Base-by-base conservation (phyloP, 116 monocot species). In the Iris pallida region DNA sequence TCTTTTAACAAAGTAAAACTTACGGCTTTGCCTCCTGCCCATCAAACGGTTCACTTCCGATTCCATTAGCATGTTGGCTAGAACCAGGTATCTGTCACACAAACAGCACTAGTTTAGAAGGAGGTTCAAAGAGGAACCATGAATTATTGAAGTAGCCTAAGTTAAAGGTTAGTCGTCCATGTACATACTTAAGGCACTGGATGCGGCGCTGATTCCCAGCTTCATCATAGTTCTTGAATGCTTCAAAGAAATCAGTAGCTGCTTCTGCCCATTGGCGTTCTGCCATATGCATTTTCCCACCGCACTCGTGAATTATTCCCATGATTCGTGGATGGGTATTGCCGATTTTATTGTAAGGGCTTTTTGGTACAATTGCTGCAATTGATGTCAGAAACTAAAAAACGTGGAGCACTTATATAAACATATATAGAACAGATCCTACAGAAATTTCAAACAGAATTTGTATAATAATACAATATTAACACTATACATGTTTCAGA, bases 211-310 rank as follows among this genome's bases (percentile, higher is more conserved):
- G 95, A 70, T 95, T 95, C 53, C 91, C 95, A 60, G 95, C 95
- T 77, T 95, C 95, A 79, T 95, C 95, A 67, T 95, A 95, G 64
- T 95, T 95, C 54, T 95, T 95, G 73, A 95, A 95, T 62, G 95
- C 91, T 75, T 95, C 95, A 79, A 95, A 95, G 79, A 95, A 95
- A 73, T 95, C 91, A 42, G 95, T 91, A 8, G 91, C 91, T 16
- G 95, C 91, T 55, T 91, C 88, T 11, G 74, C 73, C 91, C 91
- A 95, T 48, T 91, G 91, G 53, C 86, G 69, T 65, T 95, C 91
- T 48, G 95, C 95, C 95, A 95, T 91, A 75, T 95, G 91, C 95
- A 95, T 95, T 73, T 95, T 95, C 7, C 95, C 95, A 69, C 95
- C 95, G 75, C 95, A 95, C 70, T 95, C 95, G 82, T 86, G 95